phyloP scores from a whole-genome alignment of 2,329 filamentous ascomycete genomes.

The Zarea fungicola region DNA sequence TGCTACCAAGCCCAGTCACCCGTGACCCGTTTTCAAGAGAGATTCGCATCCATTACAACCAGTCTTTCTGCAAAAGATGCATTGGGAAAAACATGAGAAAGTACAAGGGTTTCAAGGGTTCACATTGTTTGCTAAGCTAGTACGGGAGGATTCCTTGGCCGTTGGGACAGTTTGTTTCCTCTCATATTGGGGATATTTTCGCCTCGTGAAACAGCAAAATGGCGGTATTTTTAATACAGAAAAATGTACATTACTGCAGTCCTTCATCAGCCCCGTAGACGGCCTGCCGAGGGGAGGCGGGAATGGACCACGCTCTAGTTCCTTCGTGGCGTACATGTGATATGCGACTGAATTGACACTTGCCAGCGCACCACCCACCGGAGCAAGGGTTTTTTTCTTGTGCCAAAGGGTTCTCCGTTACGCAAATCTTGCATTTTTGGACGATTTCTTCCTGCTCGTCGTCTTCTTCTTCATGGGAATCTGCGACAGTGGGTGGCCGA shows the following conservation, averaged over 20 bases:
- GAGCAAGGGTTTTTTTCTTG: too few relatives aligned
- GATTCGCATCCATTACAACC: neutral
- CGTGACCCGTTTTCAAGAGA: too few relatives aligned
- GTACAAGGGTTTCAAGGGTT: neutral
- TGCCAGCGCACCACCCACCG: too few relatives aligned
- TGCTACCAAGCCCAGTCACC: too few relatives aligned
- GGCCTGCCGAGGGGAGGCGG: neutral
- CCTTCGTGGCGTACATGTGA: too few relatives aligned
- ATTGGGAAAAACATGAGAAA: neutral
- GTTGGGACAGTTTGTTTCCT: neutral
- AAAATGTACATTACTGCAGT: neutral
- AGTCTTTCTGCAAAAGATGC: neutral
- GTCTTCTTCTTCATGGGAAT: neutral
- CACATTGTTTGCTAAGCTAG: constrained; percentile 6
- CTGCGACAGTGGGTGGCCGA: neutral
- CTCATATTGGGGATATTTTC: too few relatives aligned
- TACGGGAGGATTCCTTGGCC: neutral
- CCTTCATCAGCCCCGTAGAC: neutral
- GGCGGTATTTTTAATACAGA: neutral
- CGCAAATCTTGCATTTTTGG: too few relatives aligned
- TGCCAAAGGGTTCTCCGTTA: too few relatives aligned
- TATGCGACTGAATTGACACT: too few relatives aligned
- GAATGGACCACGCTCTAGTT: too few relatives aligned
- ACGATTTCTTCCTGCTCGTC: constrained; percentile 1
- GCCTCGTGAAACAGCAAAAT: neutral